Base-by-base conservation (phyloP, 257 asterid species). In the Nicotiana tabacum region DNA sequence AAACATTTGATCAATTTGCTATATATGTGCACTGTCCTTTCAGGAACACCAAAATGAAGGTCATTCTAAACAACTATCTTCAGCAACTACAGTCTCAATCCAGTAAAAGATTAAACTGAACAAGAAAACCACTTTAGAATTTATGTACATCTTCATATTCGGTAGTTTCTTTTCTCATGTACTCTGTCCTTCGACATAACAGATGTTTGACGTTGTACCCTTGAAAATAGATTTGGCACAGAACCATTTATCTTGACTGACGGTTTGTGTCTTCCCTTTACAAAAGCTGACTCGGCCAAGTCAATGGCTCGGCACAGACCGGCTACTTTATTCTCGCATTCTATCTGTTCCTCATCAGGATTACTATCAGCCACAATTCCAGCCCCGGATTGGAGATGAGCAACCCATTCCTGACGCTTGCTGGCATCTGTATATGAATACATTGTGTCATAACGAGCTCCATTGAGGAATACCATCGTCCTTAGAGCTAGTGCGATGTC, bases 331-430 rank as follows among this genome's bases (percentile, higher is more conserved):
- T 93, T 90, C 77, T 91, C 95, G 10, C 99, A 96, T 87, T 96
- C 98, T 61, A 82, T 18, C 32, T 91, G 95, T 85, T 96, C 98
- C n/a, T 93, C 95, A 0, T 89, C 90, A 3, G 98, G 98, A 67
- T 27, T 79, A 79, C 98, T 96, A 11, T 96, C 99, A 1, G 97
- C 96, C 10, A 92, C 97, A 9, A 96, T 92, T n/a, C 97, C 96
- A 3, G 99, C 97, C 66, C 98, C 98, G 0, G 98, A 83, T 84
- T 95, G 98, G 78, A 94, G 91, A 84, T 96, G 98, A 21, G 97
- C 97, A 3, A 94, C 79, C 99, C 99, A 94, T 69, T 96, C 98
- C 60, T 80, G 86, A 15, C 98, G 92, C 32, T 57, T 87, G 48
- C 81, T 35, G 76, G 85, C 88, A 11, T 85, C 84, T 66, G 83